Base-by-base conservation (phyloP, 2,329 filamentous ascomycete species). In the Hortaea sp. region DNA sequence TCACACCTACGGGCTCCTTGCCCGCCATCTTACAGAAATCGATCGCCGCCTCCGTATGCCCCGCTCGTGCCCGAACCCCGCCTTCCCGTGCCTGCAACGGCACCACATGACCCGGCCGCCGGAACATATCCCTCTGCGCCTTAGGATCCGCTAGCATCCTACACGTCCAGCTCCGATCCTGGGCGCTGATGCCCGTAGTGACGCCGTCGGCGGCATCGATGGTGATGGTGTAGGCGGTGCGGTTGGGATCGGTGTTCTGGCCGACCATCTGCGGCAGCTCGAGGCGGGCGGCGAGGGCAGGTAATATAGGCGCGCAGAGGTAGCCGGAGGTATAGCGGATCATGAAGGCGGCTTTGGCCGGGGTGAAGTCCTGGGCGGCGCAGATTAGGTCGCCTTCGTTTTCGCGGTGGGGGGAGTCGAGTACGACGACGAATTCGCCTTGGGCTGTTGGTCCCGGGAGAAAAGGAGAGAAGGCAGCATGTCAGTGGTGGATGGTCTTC, bases 371-470 rank as follows among this genome's bases (percentile, higher is more conserved):
- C 56, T 88, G 74, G 52, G 88, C 90, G 55, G 92, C 87, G 63
- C 97, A 94, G 68, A 97, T 95, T 42, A 98, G 79, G 71, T 98
- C 92, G 67, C 89, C 92, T 76, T 98, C 92, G 67, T 98, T 98
- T 69, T 98, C 92, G 67, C 92, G 89, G 52, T 82, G 79, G 53
- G 88, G 81, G 57, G 87, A 85, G 73, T 98, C 92, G 61, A 98
- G 86, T 34, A 95, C 90, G 51, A 98, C 81, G 64, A 98, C 84
- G 76, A 97, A 97, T 64, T 97, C 82, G 67, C 88, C 88, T 55
- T 46, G 51, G 42, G 57, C 60, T 61, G 49, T 37, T n/a, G 7
- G 2, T 10, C 20, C 20, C 20, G 20, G 20, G 20, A 4, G 20
- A 20, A 4, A 20, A 20, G 20, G 20, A 4, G 4, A 20, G 20